Base-by-base conservation (phyloP, 495 filamentous ascomycete genomes). In the Aspergillus homomorphus region DNA sequence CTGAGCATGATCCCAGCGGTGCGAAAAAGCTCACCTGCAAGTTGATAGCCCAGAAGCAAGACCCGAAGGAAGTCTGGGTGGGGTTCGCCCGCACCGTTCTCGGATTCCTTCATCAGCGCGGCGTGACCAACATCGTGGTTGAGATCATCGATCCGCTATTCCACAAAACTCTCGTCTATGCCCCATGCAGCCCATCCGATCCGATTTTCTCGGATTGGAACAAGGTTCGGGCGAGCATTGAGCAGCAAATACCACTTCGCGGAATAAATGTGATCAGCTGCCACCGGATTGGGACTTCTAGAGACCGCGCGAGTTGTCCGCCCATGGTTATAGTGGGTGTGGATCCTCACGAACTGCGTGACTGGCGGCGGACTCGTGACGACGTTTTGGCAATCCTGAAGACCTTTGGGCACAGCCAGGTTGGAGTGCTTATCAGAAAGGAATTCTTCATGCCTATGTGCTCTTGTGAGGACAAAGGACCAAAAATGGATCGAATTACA, bases 381-480 rank as follows among this genome's bases (percentile, higher is more conserved):
- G 14, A 3, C 1, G 45, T 52, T 9, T 1, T 60, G 1, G 12
- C 4, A 5, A 20, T 60, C 1, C 21, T 60, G 16, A 24, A 28
- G 3, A 0, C 9, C 4, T 50, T n/a, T 18, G 15, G 16, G 1
- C 38, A 51, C 16, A 21, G 18, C 0, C 22, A 0, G 0, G 45
- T 60, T 10, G 58, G 16, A 0, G 45, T 60, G 1, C 21, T 60
- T 9, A 60, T 60, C 22, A 44, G 58, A 9, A 56, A 60, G 33
- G 58, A 60, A 2, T 49, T 23, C 42, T 6, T 5, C 16, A n/a
- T 20, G 16, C 1, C n/a, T n/a, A n/a, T 24, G 21, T 4, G 26
- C 43, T 7, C 5, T 10, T 7, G 30, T 9, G 6, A 8, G 14
- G 16, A 45, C 21, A 18, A 15, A 41, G 42, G 19, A 41, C 22